Evolutionary conservation across 495 filamentous ascomycete species (phyloP).

Genomic region (Xylaria grammica): DNA sequence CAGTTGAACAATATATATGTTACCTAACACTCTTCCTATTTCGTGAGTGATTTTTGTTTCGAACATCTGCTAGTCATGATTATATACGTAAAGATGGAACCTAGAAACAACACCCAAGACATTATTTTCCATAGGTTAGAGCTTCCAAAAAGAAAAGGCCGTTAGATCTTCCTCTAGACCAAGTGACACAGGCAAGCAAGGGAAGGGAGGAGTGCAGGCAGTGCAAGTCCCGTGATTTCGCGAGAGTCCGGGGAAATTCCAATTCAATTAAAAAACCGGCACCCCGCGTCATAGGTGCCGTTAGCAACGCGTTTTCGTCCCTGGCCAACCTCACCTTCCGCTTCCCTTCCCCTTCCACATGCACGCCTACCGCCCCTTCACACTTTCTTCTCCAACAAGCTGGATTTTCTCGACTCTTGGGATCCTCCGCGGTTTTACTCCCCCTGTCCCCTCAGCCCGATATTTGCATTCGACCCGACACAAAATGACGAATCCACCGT

Average conservation of each 20-base stretch:
- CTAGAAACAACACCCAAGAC: neutral
- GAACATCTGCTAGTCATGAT: too few species aligned
- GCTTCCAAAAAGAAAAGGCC: neutral
- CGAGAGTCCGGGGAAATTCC: conserved; percentile 3
- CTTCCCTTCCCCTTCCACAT: neutral
- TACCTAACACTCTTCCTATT: too few species aligned
- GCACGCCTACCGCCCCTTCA: neutral
- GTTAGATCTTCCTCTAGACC: neutral
- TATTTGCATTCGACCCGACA: neutral
- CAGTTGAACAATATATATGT: too few species aligned
- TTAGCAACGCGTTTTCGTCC: neutral
- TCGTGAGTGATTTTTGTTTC: too few species aligned
- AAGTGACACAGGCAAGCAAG: neutral
- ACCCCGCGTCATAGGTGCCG: conserved; percentile 4
- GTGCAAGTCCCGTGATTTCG: conserved; percentile 23
- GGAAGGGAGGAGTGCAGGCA: neutral
- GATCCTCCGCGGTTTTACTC: neutral
- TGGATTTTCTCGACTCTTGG: neutral
- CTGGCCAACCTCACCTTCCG: conserved; percentile 4
- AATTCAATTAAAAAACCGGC: conserved; percentile 6
- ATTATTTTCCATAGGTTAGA: too few species aligned
- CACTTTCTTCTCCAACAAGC: neutral
- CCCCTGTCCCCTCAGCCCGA: neutral
- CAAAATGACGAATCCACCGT: neutral
- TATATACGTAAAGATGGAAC: too few species aligned